These are phyloP conservation scores for Fusarium dimerum DNA, from an alignment of 2,329 filamentous ascomycete species.

Conservation along the genomic window DNA sequence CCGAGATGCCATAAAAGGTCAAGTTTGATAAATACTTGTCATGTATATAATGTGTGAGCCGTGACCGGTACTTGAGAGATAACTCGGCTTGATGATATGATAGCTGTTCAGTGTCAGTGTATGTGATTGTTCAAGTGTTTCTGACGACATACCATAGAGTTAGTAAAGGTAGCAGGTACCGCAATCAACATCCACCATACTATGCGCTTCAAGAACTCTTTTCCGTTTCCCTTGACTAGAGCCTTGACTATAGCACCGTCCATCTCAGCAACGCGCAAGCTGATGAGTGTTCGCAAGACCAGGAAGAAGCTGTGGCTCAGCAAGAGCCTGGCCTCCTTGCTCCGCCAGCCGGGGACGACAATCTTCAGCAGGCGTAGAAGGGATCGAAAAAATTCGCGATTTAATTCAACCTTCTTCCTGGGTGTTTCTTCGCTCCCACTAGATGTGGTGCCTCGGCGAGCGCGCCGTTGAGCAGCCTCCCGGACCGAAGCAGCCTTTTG, in stretches of 20 bases:
- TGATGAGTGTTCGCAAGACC: slow-evolving; percentile 86
- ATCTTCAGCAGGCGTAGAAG: slow-evolving; percentile 79
- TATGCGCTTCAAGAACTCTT: slow-evolving; percentile 83
- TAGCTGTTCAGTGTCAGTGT: slow-evolving; percentile 55
- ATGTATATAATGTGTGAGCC: slow-evolving; percentile 92
- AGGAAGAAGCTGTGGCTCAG: slow-evolving; percentile 93
- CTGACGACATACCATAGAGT: slow-evolving; percentile 77
- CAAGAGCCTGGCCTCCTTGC: slow-evolving; percentile 82
- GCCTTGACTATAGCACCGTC: slow-evolving; percentile 92
- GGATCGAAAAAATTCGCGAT: slow-evolving; percentile 77
- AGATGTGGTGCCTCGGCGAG: slow-evolving; percentile 51
- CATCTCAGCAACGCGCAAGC: slow-evolving; percentile 92
- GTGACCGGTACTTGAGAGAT: slow-evolving; percentile 86
- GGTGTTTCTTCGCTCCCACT: slow-evolving; percentile 39
- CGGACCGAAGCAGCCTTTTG: slow-evolving; percentile 82
- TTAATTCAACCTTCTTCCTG: slow-evolving; percentile 85
- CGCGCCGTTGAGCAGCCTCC: slow-evolving; percentile 58
- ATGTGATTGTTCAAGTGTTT: not conserved
- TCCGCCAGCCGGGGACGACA: slow-evolving; percentile 86
- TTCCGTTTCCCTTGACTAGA: slow-evolving; percentile 86
- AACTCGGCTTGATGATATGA: slow-evolving; percentile 97
- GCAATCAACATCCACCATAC: slow-evolving; percentile 99
- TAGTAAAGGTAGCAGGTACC: slow-evolving; percentile 94
- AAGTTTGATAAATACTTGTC: slow-evolving; percentile 95
- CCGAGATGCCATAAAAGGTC: slow-evolving; percentile 96